Conservation (phyloP, 2,329 filamentous ascomycete genomes). For the Ceratocystis eucalypticola region DNA sequence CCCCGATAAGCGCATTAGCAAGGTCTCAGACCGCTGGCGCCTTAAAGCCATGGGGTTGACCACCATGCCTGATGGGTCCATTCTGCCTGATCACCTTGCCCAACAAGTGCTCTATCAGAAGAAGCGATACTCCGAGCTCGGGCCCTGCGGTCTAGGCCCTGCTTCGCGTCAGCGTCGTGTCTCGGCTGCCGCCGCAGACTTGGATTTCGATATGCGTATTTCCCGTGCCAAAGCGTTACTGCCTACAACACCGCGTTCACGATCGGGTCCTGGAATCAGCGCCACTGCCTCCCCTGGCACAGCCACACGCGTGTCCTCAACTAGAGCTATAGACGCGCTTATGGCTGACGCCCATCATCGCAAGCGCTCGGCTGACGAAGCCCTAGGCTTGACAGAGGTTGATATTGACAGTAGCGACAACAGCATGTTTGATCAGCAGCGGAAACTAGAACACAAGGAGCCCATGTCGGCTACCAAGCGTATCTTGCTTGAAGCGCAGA, state of each 20-base stretch:
- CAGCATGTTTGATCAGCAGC: neutral
- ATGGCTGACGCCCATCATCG: slow-evolving; percentile 25
- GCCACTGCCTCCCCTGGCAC: neutral
- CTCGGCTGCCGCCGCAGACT: slow-evolving; percentile 21
- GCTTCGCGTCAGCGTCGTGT: slow-evolving; percentile 21
- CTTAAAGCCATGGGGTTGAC: slow-evolving; percentile 40
- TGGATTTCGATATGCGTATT: slow-evolving; percentile 17
- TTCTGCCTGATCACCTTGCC: slow-evolving; percentile 39
- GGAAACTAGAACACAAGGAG: slow-evolving; percentile 19
- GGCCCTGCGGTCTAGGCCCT: slow-evolving; percentile 27
- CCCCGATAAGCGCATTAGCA: slow-evolving; percentile 25
- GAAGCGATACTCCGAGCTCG: slow-evolving; percentile 29
- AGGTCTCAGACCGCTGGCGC: slow-evolving; percentile 33
- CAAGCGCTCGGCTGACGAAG: slow-evolving; percentile 26
- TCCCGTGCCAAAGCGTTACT: slow-evolving; percentile 13
- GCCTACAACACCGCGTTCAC: slow-evolving; percentile 1
- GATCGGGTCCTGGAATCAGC: neutral
- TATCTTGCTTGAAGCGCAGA: slow-evolving; percentile 32
- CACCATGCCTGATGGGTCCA: slow-evolving; percentile 40
- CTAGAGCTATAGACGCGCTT: slow-evolving; percentile 18
- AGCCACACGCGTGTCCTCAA: slow-evolving; percentile 5
- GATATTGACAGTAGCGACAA: neutral
- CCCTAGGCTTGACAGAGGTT: slow-evolving; percentile 18
- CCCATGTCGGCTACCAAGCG: slow-evolving; percentile 24
- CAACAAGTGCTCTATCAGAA: slow-evolving; percentile 32